Conservation (phyloP, 176 grass and related monocot species). For the barley (Hordeum vulgare) region DNA sequence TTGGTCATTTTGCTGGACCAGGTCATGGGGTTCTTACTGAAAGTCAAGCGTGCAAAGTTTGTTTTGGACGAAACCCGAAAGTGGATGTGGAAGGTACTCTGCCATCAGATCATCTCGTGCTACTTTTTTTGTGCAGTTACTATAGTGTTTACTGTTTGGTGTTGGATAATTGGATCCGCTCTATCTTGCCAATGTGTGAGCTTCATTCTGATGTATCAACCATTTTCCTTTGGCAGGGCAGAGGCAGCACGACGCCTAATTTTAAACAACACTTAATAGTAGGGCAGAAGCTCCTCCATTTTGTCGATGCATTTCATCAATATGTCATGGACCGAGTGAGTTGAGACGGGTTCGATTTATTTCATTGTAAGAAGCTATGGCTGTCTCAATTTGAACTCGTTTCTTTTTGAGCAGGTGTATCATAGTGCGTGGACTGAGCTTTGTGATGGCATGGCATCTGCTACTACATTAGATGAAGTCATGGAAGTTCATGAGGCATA, state of each 20-base stretch:
- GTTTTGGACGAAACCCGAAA: conserved; percentile 85
- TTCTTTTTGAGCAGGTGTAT: conserved; percentile 53
- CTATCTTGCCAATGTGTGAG: background rate
- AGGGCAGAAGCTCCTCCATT: conserved; percentile 94
- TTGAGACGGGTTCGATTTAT: conserved; percentile 1
- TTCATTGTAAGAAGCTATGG: background rate
- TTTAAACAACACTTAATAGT: conserved; percentile 85
- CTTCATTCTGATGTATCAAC: conserved; percentile 2
- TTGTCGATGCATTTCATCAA: conserved; percentile 87
- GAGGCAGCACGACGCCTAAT: conserved; percentile 36
- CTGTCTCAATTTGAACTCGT: background rate
- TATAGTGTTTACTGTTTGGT: background rate
- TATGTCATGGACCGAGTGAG: conserved; percentile 89
- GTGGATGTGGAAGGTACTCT: conserved; percentile 92
- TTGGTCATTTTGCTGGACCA: conserved; percentile 22
- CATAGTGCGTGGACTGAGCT: conserved; percentile 96
- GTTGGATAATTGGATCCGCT: background rate
- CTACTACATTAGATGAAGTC: conserved; percentile 81
- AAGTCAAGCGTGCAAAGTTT: conserved; percentile 94
- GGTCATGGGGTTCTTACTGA: conserved; percentile 98
- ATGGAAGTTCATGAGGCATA: conserved; percentile 94
- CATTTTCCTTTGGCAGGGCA: conserved; percentile 42
- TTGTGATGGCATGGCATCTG: conserved; percentile 67
- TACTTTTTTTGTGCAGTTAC: background rate
- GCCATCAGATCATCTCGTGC: conserved; percentile 10